Percentiles rank a stretch among this genome's conserved stretches.
These are phyloP conservation scores for Dictyostelium brefeldianum DNA, from an alignment of 78 protist species.

Conservation along the genomic window DNA sequence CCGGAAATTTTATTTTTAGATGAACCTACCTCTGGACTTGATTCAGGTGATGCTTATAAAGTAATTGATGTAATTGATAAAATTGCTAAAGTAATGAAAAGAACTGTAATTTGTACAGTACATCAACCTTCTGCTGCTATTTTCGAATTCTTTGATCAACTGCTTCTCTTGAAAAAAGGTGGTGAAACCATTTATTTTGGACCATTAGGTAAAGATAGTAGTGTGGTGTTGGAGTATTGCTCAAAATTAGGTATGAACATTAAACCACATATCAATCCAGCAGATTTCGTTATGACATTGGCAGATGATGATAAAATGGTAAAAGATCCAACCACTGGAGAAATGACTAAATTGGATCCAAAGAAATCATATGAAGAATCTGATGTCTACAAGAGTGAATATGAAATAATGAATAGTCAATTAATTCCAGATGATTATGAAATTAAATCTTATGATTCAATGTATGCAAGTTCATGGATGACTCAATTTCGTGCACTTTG, in stretches of 20 bases:
- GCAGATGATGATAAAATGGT: constrained; percentile 51
- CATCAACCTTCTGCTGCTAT: constrained; percentile 93
- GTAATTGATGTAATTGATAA: constrained; percentile 38
- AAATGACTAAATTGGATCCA: constrained; percentile 7
- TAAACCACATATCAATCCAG: constrained; percentile 83
- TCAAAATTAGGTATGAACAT: not conserved
- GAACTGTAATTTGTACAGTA: constrained; percentile 86
- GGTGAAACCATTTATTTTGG: constrained; percentile 86
- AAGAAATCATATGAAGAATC: constrained; percentile 23
- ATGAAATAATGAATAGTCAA: not conserved
- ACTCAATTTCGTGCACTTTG: constrained; percentile 12
- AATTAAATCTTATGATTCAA: not conserved
- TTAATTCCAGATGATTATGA: constrained; percentile 16
- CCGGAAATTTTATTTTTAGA: constrained; percentile 70
- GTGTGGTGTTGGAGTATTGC: constrained; percentile 9
- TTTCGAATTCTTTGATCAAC: constrained; percentile 75
- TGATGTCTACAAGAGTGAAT: not conserved
- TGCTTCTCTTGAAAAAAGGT: constrained; percentile 88
- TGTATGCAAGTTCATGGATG: constrained; percentile 32
- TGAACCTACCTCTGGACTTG: constrained; percentile 86
- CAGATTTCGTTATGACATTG: constrained; percentile 77
- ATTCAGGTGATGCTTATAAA: constrained; percentile 74
- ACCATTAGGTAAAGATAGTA: constrained; percentile 63
- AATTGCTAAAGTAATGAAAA: constrained; percentile 38
- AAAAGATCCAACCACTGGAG: constrained; percentile 12